Evolutionary conservation across 1,284 basidiomycete species (phyloP), one percentile per base, ranked within the genome.

Genomic region (Ustilago crameri): DNA sequence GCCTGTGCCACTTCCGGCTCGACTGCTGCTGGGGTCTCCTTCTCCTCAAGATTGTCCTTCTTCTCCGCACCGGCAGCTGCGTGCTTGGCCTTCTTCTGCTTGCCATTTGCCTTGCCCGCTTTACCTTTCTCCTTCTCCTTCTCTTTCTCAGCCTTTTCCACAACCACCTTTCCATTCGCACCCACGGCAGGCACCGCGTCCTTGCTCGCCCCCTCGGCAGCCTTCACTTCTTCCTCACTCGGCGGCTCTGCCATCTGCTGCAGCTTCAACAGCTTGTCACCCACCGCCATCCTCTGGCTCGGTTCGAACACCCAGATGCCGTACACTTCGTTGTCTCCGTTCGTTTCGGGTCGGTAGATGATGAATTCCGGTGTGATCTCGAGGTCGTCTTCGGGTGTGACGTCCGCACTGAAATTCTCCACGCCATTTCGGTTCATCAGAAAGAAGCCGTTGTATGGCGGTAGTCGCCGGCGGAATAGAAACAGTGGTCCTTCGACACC

Each of bases 401-500:
- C 85, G 38, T 88, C 87, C 52, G 91, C 90, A 53, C 89, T 87
- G 79, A 91, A 92, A 82, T 93, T 93, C 49, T 91, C 90, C 81
- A 89, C 89, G n/a, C 91, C 91, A 80, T 91, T 89, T 45, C 93
- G 89, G 82, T 95, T 95, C 72, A 94, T 86, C 61, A 94, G 90
- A 83, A 91, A 93, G 81, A 93, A 90, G 10, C 92, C 92, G 80
- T 93, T 93, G 37, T 89, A 89, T 0, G 93, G 92, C 5, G 64
- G 56, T 17, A 82, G 88, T 67, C 78, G 91, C 90, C 92, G 87
- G 81, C 92, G 90, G 79, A 91, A 93, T 61, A 95, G 86, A 84
- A 95, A 94, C 88, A 94, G 91, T 78, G 89, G 91, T 2, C 93
- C 93, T 82, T 94, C 93, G 75, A 87, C 91, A 24, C 91, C 91